Evolutionary conservation across 371 early-diverging fungal genomes (phyloP), one percentile per base, ranked within the genome.

Genomic region (Haplosporangium sp.): DNA sequence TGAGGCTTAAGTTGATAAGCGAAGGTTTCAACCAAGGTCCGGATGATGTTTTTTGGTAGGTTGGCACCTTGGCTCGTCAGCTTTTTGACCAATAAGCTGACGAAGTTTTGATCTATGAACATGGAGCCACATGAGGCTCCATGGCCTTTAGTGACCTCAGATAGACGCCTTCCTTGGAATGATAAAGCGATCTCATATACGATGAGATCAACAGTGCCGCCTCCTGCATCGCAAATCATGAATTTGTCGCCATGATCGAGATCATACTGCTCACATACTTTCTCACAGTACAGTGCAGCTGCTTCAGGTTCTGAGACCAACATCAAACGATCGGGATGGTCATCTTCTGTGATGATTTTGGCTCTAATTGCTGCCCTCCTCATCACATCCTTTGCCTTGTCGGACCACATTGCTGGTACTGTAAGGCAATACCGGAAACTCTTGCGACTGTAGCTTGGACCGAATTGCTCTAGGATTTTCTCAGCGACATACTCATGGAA

Each of bases 81-180:
- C 11, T 55, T 55, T 15, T 55, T 34, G 34, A 55, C 27, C 4
- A 55, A 13, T 15, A 89, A 57, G 56, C 76, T 84, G 10, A 86
- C 82, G 85, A 89, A 86, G 55, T 86, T 85, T 60, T 83, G 71
- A 72, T 89, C 89, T 9, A 89, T 77, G 66, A 88, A 86, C 19
- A 86, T 86, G 10, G 86, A 85, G 27, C 89, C 89, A 72, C 88
- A 88, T 7, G 86, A 10, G 27, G 55, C 55, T 9, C 55, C 55
- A 13, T 55, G 55, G 2, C 55, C 55, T 55, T 55, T 55, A 27
- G 55, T 55, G 15, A 55, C 55, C 55, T 55, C 55, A 9, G 55
- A 55, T 55, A 55, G 8, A 34, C 34, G 55, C 9, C 55, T 5
- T 55, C 34, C 55, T 55, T 8, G 13, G 3, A 7, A 27, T 34